phyloP scores from a whole-genome alignment of 805 yeast species.

The Teunomyces pallodes region DNA sequence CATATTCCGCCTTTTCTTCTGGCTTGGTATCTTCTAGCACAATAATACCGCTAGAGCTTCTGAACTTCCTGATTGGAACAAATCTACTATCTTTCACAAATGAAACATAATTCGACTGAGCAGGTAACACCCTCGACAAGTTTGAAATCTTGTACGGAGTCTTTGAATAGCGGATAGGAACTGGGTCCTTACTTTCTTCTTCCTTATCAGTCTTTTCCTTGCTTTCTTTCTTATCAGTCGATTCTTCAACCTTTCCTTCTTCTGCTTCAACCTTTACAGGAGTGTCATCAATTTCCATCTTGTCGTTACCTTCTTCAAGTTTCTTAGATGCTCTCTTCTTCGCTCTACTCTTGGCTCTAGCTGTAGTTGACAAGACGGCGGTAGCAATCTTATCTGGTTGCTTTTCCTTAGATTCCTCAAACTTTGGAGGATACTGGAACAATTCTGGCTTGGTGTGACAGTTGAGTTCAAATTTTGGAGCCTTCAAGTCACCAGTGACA shows the following conservation, averaged over 20 bases:
- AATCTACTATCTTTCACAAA: conserved; percentile 69
- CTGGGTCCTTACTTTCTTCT: conserved; percentile 34
- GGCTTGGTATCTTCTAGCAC: conserved; percentile 66
- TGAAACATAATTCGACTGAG: conserved; percentile 79
- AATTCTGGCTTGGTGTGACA: conserved; percentile 78
- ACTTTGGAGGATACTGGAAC: conserved; percentile 88
- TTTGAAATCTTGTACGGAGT: conserved; percentile 71
- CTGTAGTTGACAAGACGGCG: conserved; percentile 92
- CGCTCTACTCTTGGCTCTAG: conserved; percentile 90
- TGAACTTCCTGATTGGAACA: conserved; percentile 77
- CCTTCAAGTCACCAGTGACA: conserved; percentile 72
- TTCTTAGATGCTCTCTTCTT: conserved; percentile 56
- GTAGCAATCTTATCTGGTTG: conserved; percentile 87
- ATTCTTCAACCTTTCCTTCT: conserved; percentile 16
- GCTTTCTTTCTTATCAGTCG: conserved; percentile 10
- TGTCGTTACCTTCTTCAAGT: conserved; percentile 44
- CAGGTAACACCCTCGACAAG: conserved; percentile 85
- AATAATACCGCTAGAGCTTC: conserved; percentile 67
- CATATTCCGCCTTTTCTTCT: conserved; percentile 57
- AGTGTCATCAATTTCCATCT: conserved; percentile 42
- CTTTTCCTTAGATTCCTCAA: conserved; percentile 73
- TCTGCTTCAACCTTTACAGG: conserved; percentile 12
- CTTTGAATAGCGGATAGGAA: conserved; percentile 53
- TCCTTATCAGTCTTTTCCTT: conserved; percentile 12
- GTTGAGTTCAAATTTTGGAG: conserved; percentile 77